A percentile compares a stretch with the other conserved stretches of the same genome.
Evolutionary conservation across 306 rosid genomes (phyloP).

Genomic region (Fagus sylvatica): DNA sequence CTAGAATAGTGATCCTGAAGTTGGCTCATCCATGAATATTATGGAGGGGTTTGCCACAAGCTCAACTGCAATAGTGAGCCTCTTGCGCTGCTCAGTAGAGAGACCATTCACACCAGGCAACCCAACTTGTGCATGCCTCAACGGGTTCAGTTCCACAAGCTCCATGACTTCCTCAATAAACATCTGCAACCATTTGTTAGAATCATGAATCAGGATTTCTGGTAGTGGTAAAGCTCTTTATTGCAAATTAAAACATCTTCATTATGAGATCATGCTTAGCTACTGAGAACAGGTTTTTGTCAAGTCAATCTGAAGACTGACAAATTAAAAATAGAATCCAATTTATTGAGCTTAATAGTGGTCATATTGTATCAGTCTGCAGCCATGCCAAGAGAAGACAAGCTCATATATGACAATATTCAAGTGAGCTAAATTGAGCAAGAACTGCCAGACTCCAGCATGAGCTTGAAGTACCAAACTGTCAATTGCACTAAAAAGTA

Average conservation of each 20-base stretch:
- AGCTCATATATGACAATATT: not conserved
- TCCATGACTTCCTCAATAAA: conserved; percentile 61
- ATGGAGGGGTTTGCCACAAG: conserved; percentile 60
- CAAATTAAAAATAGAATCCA: not conserved
- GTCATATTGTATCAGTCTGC: not conserved
- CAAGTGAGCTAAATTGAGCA: not conserved
- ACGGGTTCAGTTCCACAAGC: conserved; percentile 45
- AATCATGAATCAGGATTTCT: not conserved
- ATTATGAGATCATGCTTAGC: not conserved
- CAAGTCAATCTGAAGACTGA: too few relatives aligned
- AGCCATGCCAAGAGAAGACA: not conserved
- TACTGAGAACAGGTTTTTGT: too few relatives aligned
- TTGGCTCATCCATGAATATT: conserved; percentile 62
- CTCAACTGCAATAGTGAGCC: conserved; percentile 60
- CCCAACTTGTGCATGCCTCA: conserved; percentile 50
- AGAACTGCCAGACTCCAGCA: not conserved
- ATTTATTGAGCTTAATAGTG: not conserved
- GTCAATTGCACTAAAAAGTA: not conserved
- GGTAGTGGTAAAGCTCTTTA: not conserved
- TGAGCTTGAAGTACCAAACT: not conserved
- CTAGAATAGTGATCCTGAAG: conserved; percentile 44
- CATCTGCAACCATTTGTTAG: conserved; percentile 26
- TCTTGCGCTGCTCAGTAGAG: conserved; percentile 54
- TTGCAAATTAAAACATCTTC: not conserved
- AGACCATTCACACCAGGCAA: conserved; percentile 52